These are phyloP conservation scores for Diaporthe sp. DNA, from an alignment of 2,329 filamentous ascomycete species.

Conservation along the genomic window DNA sequence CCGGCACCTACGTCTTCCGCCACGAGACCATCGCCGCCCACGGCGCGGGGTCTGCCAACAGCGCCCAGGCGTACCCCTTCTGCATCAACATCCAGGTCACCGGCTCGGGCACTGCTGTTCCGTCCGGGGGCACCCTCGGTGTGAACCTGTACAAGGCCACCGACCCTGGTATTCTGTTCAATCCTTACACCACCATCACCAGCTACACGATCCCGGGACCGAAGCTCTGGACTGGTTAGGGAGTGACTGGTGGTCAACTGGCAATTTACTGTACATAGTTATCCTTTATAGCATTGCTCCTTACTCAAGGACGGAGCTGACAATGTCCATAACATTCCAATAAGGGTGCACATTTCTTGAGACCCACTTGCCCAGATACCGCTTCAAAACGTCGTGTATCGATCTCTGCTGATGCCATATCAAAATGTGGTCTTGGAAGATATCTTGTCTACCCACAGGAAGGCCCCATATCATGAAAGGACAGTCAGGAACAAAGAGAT, in stretches of 20 bases:
- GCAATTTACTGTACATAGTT: background rate
- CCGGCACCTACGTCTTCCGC: slow-evolving; percentile 60
- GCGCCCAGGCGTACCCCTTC: slow-evolving; percentile 63
- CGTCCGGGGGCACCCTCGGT: slow-evolving; percentile 45
- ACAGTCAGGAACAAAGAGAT: no score
- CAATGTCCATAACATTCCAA: slow-evolving; percentile 31
- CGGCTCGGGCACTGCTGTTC: slow-evolving; percentile 52
- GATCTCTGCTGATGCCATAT: no score
- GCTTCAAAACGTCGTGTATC: no score
- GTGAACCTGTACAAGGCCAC: slow-evolving; percentile 45
- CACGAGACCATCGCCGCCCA: slow-evolving; percentile 66
- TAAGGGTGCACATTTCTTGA: background rate
- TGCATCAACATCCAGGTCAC: slow-evolving; percentile 61
- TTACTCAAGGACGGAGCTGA: slow-evolving; percentile 24
- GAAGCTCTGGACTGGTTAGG: slow-evolving; percentile 41
- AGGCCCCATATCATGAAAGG: no score
- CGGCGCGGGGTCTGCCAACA: slow-evolving; percentile 53
- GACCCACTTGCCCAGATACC: no score
- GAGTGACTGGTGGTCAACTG: background rate
- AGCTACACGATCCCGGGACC: slow-evolving; percentile 48
- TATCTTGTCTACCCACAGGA: no score
- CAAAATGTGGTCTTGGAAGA: no score
- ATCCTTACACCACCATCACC: slow-evolving; percentile 43
- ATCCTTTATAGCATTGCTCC: background rate
- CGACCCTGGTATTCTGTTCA: slow-evolving; percentile 48